phyloP scores from a whole-genome alignment of 2,329 filamentous ascomycete species.

The Monosporascus sp. region DNA sequence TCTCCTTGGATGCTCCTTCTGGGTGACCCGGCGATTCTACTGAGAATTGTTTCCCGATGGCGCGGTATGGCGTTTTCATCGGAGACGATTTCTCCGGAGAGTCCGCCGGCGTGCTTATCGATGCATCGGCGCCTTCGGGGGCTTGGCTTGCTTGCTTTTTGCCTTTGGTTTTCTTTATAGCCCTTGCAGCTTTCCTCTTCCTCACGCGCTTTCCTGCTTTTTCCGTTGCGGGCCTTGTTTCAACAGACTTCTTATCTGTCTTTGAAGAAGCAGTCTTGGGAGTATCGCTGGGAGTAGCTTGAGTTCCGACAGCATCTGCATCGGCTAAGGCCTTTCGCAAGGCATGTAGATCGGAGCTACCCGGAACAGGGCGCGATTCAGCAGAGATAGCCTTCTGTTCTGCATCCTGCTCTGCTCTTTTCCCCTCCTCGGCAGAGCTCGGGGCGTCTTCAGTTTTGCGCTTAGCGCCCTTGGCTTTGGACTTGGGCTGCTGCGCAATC shows the following conservation, averaged over 20 bases:
- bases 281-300: not conserved
- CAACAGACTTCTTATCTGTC: not conserved
- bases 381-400: not conserved
- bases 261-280: not conserved
- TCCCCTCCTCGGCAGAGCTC: not conserved
- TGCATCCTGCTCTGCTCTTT: not conserved
- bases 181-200: not conserved
- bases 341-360: not conserved
- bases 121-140: not conserved
- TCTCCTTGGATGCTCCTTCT: not conserved
- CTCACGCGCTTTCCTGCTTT: not conserved
- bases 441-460: not conserved
- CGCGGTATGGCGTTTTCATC: not conserved
- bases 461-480: constrained; percentile 1
- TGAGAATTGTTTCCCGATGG: constrained; percentile 5
- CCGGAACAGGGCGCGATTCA: not conserved
- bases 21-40: not conserved
- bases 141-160: not conserved
- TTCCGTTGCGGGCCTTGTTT: constrained; percentile 1
- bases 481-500: constrained; percentile 1
- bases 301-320: not conserved
- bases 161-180: not conserved
- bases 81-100: too few relatives aligned
- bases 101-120: not conserved
- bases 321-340: not conserved